Conservation (phyloP, 257 asterid genomes). For the Nicotiana sylvestris region DNA sequence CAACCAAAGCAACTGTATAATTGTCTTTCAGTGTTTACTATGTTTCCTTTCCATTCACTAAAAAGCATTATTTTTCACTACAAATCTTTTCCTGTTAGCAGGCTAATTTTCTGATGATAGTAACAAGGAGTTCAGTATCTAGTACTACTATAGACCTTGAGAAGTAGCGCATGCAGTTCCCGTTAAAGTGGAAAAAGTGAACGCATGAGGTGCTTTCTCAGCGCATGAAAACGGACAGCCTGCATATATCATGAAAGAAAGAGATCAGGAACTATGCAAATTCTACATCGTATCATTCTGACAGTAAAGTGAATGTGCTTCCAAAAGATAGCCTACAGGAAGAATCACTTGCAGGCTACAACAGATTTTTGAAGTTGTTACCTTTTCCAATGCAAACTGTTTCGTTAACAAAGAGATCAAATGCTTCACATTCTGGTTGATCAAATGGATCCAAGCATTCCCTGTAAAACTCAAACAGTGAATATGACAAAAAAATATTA, state of each 20-base stretch:
- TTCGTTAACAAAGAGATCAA: conserved; percentile 77
- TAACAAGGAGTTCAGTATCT: conserved; percentile 11
- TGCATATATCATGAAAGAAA: conserved; percentile 27
- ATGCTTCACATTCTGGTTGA: conserved; percentile 89
- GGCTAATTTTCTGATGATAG: neutral
- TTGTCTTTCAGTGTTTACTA: neutral
- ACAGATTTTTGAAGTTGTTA: conserved; percentile 13
- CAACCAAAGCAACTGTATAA: neutral
- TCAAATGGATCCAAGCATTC: conserved; percentile 92
- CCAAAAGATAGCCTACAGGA: neutral
- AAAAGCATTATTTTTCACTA: neutral
- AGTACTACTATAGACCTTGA: conserved; percentile 46
- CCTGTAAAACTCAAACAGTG: conserved; percentile 30
- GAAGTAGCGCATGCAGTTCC: conserved; percentile 69
- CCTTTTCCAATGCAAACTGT: conserved; percentile 77
- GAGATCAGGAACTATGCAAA: neutral
- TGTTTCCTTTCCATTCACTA: neutral
- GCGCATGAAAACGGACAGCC: conserved; percentile 91
- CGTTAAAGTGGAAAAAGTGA: conserved; percentile 55
- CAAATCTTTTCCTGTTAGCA: neutral
- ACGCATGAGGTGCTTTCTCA: conserved; percentile 72
- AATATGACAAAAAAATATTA: neutral
- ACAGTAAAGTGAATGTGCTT: neutral
- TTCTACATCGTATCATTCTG: conserved; percentile 1
- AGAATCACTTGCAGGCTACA: neutral